Base-by-base conservation (phyloP, 352 stramenopile species). In the Phytophthora fragariaefolia region DNA sequence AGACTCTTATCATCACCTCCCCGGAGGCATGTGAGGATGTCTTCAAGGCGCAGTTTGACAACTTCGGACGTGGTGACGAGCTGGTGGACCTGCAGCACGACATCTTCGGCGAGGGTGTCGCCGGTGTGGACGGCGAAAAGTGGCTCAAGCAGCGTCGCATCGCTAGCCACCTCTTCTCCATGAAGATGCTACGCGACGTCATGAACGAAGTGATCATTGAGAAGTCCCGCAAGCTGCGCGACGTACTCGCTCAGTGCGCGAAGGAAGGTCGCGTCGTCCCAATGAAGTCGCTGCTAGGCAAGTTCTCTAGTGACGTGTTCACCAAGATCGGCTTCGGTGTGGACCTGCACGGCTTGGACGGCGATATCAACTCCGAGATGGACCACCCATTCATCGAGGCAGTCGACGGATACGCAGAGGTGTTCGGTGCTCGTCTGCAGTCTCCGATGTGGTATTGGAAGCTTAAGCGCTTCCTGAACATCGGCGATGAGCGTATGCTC, bases 161-260 rank as follows among this genome's bases (percentile, higher is more conserved):
- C 6, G 84, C 86, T 57, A 92, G 82, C 56, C 90, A 96, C 60
- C 88, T 97, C 23, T 92, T 93, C 40, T 89, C 78, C 4, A 78
- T 69, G 48, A 66, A 77, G 20, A 77, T 75, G 71, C 36, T 82
- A 20, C 48, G 60, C 13, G 65, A 77, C 46, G 58, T 69, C 10
- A 75, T 82, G 67, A 60, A 82, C 23, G 58, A 77, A 17, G 60
- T 74, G 2, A 71, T 91, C 34, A 63, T 76, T 1, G 63, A 74
- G 30, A 74, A 82, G 40, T 72, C 65, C n/a, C 28, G 43, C 24
- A 57, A 69, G 54, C 59, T 91, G 12, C 73, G 63, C 12, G 59
- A 68, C 1, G 66, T 77, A 9, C 59, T 90, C 4, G 57, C 48
- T 8, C 40, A 62, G 54, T 71, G 50, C n/a, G 51, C 60, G 23